Evolutionary conservation across 495 filamentous ascomycete genomes (phyloP).

Genomic region (Delitschia confertaspora): DNA sequence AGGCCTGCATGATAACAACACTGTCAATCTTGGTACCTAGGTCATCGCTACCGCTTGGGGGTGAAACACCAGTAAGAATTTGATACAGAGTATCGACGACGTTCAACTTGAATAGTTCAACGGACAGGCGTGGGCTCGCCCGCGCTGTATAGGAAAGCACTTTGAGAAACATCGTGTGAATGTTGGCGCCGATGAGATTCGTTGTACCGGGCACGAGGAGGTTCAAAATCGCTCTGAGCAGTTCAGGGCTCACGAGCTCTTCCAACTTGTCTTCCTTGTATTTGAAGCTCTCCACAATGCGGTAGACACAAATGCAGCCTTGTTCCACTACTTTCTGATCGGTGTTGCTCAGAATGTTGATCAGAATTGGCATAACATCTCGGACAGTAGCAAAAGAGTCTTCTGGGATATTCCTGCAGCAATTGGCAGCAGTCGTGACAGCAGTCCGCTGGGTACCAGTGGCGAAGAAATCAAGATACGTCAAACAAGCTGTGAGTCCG

Average conservation of each 20-base stretch:
- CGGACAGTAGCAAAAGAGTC: constrained; percentile 81
- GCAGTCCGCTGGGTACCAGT: constrained; percentile 95
- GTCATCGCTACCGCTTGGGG: constrained; percentile 70
- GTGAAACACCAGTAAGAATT: constrained; percentile 92
- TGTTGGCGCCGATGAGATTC: constrained; percentile 87
- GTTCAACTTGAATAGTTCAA: constrained; percentile 90
- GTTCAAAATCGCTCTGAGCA: constrained; percentile 80
- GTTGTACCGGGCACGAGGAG: constrained; percentile 89
- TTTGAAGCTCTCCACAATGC: constrained; percentile 94
- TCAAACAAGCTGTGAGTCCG: constrained; percentile 85
- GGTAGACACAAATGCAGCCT: constrained; percentile 89
- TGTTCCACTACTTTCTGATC: constrained; percentile 97
- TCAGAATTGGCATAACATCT: constrained; percentile 91
- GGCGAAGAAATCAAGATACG: constrained; percentile 93
- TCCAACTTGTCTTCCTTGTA: constrained; percentile 79
- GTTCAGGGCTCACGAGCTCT: constrained; percentile 76
- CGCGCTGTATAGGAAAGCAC: constrained; percentile 81
- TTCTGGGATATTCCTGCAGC: constrained; percentile 89
- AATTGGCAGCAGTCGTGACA: constrained; percentile 94
- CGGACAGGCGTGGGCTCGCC: constrained; percentile 77
- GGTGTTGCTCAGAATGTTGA: constrained; percentile 79
- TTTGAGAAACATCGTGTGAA: constrained; percentile 93
- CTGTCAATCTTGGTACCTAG: constrained; percentile 86
- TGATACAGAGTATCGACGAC: constrained; percentile 97
- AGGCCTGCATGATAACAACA: constrained; percentile 95